These are phyloP conservation scores for Effrenium voratum DNA, from an alignment of 73 alveolate genomes.

Conservation along the genomic window DNA sequence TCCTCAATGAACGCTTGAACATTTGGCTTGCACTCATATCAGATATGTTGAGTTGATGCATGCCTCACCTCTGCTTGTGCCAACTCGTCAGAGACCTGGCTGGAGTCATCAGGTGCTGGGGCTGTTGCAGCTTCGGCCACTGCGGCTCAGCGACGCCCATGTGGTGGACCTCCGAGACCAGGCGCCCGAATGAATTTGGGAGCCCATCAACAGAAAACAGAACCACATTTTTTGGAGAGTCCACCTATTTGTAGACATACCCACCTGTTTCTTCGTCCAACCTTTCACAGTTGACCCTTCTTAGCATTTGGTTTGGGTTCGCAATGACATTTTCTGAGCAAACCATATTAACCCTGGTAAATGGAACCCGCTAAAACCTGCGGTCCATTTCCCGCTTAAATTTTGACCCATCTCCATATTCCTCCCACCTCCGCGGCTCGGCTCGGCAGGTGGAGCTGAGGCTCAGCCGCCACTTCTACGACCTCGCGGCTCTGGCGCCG, in stretches of 20 bases:
- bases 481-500: slow-evolving; percentile 80
- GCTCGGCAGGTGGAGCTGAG: slow-evolving; percentile 74
- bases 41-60: too few relatives aligned
- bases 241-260: not conserved
- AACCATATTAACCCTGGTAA: too few relatives aligned
- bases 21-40: too few relatives aligned
- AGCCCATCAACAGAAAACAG: not conserved
- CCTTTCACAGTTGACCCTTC: not conserved
- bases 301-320: too few relatives aligned
- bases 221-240: not conserved
- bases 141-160: slow-evolving; percentile 61
- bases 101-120: slow-evolving; percentile 40
- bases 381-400: too few relatives aligned
- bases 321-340: too few relatives aligned
- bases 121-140: slow-evolving; percentile 62
- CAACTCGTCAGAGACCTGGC: too few relatives aligned
- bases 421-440: too few relatives aligned
- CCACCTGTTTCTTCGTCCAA: not conserved
- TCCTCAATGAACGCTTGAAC: too few relatives aligned
- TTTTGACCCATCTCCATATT: too few relatives aligned
- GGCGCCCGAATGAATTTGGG: not conserved
- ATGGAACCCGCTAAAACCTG: not conserved
- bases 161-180: slow-evolving; percentile 85
- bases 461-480: slow-evolving; percentile 87
- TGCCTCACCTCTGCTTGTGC: too few relatives aligned